Base-by-base conservation (phyloP, 2,329 filamentous ascomycete species). In the Shiraia sp. region DNA sequence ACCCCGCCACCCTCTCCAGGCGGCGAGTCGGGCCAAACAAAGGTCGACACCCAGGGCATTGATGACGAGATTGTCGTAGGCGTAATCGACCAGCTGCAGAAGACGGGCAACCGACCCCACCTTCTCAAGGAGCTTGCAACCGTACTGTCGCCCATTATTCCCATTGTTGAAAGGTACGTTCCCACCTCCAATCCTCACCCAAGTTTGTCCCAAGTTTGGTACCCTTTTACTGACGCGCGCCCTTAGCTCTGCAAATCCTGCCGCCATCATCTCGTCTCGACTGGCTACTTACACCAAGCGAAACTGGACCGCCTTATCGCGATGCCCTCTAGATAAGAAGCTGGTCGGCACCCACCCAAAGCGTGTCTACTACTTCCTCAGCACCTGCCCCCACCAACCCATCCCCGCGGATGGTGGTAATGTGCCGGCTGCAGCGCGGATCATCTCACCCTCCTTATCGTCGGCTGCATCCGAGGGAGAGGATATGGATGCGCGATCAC, bases 291-390 rank as follows among this genome's bases (percentile, higher is more conserved):
- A 95, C 72, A 79, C 96, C 63, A 95, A 95, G 75, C 88, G 93
- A 55, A 74, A 88, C 40, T 87, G 81, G 91, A 88, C 83, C 19
- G 82, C 86, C 6, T 74, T 85, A 36, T 79, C 86, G 36, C 89
- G 87, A 38, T 97, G 93, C 71, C 92, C 93, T 3, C 75, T 97
- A 40, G 89, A 88, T 36, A 97, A 97, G 74, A 90, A 96, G 71
- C 82, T 96, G 40, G 90, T 96, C 67, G 85, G 88, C 28, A 87
- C 92, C 29, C 92, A 97, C 67, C 93, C 93, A 14, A 87, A 92
- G 65, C 89, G 93, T 70, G 91, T 95, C 32, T 97, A 96, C 76
- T 97, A 95, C 74, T 97, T 91, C 73, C 81, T 99, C 46, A 95
- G 90, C 27, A 95, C 88, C n/a, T 86, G 80, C 62, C 84, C 88